Base-by-base conservation (phyloP, 208 protist genomes). In the Blastocrithidia nonstop region DNA sequence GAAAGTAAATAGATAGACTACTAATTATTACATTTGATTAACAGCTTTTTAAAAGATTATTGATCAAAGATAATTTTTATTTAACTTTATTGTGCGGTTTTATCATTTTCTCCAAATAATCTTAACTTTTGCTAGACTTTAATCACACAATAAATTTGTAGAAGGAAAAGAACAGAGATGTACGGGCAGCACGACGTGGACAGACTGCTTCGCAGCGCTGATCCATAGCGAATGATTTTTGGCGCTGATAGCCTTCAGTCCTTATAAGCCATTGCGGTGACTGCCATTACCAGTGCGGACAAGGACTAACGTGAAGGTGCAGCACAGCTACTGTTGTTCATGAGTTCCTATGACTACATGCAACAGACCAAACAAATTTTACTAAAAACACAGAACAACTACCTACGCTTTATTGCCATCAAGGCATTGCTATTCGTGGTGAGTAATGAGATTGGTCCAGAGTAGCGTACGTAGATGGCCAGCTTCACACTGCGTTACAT, bases 391-490 rank as follows among this genome's bases (percentile, higher is more conserved):
- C 37, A 53, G 33, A 78, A 64, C 42, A 84, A 87, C 33, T 83
- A 84, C 31, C 52, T 88, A 29, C 83, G 69, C 15, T 92, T 88
- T 45, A 64, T 92, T n/a, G 54, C 80, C 15, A 58, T 57, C 19
- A 92, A 92, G 57, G 78, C 72, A 15, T 73, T 86, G 27, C 60
- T 70, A 23, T 92, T 88, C 42, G 66, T 92, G 20, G 83, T 92
- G 48, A 75, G 56, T 46, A 92, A 92, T 54, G 83, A 92, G 47
- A 45, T 92, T 11, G 83, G 78, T 2, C 75, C 83, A 19, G 61
- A 80, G 26, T 78, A 92, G 57, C 61, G 83, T 13, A 53, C 54
- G 6, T 66, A 84, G 26, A 71, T 84, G 56, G 66, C 78, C 43
- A 39, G 51, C 23, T 49, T 13, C 38, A 60, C n/a, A n/a, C n/a